Evolutionary conservation across 352 stramenopile species (phyloP).

Genomic region (Globisporangium recalcitrans): DNA sequence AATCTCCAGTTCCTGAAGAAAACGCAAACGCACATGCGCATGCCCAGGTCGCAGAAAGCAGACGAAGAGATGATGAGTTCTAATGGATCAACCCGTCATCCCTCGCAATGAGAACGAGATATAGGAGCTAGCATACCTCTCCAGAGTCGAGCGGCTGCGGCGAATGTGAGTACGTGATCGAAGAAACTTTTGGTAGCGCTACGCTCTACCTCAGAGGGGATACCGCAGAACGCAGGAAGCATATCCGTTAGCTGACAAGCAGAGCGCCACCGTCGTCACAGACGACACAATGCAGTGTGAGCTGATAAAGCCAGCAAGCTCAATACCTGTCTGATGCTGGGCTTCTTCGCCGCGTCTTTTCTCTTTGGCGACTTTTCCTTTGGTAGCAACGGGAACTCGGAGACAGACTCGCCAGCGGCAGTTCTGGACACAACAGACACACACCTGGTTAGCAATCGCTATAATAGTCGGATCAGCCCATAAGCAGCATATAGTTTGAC

Average conservation of each 20-base stretch:
- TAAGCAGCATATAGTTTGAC: neutral
- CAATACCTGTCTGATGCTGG: slow-evolving; percentile 4
- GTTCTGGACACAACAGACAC: neutral
- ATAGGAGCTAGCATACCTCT: slow-evolving; percentile 26
- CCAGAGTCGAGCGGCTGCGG: slow-evolving; percentile 38
- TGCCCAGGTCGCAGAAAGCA: no score
- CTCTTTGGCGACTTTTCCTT: slow-evolving; percentile 15
- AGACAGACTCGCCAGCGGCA: neutral
- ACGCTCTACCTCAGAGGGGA: slow-evolving; percentile 15
- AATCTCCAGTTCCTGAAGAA: slow-evolving; percentile 78
- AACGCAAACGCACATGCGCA: no score
- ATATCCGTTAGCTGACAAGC: neutral
- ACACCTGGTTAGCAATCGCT: neutral
- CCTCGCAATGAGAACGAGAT: no score
- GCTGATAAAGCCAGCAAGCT: no score
- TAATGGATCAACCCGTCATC: no score
- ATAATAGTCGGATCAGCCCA: no score
- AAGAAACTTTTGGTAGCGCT: slow-evolving; percentile 36
- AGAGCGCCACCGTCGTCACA: neutral
- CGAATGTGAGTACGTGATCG: slow-evolving; percentile 25
- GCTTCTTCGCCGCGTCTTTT: slow-evolving; percentile 8
- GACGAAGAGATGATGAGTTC: no score
- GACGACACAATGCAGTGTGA: neutral
- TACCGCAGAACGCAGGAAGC: neutral
- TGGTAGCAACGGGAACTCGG: slow-evolving; percentile 8